phyloP scores from a whole-genome alignment of 2,329 filamentous ascomycete genomes.

The Sporothrix variecibatus region DNA sequence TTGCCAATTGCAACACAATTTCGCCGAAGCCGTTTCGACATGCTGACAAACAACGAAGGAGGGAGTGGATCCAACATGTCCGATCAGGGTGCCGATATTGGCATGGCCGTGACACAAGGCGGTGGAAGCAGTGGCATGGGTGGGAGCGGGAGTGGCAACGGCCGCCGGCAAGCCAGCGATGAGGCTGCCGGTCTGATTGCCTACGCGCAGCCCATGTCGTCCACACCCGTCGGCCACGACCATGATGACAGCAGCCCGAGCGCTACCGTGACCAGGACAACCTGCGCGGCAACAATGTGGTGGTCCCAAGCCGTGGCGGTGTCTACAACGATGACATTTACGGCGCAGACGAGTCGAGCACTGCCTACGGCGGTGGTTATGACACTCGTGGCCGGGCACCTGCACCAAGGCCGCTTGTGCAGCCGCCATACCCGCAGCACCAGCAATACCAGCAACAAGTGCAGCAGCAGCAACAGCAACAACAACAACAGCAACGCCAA shows the following conservation, averaged over 20 bases:
- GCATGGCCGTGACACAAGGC: neutral
- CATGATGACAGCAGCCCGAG: conserved; percentile 22
- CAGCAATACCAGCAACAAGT: neutral
- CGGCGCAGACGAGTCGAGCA: conserved; percentile 10
- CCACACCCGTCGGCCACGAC: conserved; percentile 12
- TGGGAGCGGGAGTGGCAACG: neutral
- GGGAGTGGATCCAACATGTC: neutral
- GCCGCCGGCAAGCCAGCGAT: conserved; percentile 31
- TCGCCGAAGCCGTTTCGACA: conserved; percentile 37
- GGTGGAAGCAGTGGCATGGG: neutral
- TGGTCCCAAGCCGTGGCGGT: neutral
- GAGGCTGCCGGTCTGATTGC: conserved; percentile 38
- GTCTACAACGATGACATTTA: conserved; percentile 14
- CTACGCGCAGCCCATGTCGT: conserved; percentile 42
- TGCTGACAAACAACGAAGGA: conserved; percentile 20
- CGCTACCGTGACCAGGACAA: conserved; percentile 23
- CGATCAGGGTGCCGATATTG: neutral
- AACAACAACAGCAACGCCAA: neutral
- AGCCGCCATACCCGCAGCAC: neutral
- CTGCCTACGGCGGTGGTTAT: neutral
- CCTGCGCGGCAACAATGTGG: neutral
- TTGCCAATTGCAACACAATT: conserved; percentile 45
- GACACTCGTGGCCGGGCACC: conserved; percentile 1
- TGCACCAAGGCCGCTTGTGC: neutral
- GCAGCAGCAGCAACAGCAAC: neutral